Conservation (phyloP, 2,329 filamentous ascomycete species). For the Penicillium sp. region DNA sequence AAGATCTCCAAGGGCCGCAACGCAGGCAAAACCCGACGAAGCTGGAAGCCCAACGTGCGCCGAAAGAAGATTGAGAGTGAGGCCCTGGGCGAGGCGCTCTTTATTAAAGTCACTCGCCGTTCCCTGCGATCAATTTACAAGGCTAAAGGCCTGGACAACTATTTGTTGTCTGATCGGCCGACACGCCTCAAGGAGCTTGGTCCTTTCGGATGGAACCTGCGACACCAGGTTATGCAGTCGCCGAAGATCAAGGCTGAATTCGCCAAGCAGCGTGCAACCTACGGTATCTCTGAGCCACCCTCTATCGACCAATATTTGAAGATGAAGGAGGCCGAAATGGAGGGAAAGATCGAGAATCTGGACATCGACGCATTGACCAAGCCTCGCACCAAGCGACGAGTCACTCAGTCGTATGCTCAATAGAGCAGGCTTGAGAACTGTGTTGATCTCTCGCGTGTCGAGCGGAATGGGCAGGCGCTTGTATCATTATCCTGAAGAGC, state of each 20-base stretch:
- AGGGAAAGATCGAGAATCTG: constrained; percentile 40
- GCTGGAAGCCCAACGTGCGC: constrained; percentile 52
- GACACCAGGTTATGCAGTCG: constrained; percentile 88
- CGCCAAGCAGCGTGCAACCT: constrained; percentile 59
- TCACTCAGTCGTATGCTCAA: constrained; percentile 1
- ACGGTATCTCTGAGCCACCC: constrained; percentile 62
- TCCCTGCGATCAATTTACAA: constrained; percentile 66
- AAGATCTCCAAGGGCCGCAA: constrained; percentile 52
- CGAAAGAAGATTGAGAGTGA: constrained; percentile 49
- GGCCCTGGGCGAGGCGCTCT: constrained; percentile 44
- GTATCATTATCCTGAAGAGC: constrained; percentile 13
- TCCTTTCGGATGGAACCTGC: constrained; percentile 81
- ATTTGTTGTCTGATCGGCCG: constrained; percentile 78
- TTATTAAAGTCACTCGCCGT: constrained; percentile 47
- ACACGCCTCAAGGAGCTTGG: constrained; percentile 81
- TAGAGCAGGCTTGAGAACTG: constrained; percentile 11
- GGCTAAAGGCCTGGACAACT: constrained; percentile 85
- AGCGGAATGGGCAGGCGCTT: constrained; percentile 2
- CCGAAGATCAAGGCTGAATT: constrained; percentile 65
- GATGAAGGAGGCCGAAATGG: constrained; percentile 41
- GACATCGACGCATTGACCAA: constrained; percentile 37
- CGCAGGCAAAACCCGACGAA: constrained; percentile 49
- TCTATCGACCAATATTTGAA: constrained; percentile 46
- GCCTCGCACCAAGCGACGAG: constrained; percentile 22
- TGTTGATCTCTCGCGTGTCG: background rate